Evolutionary conservation across 129 eudicot genomes (phyloP).

Genomic region (Lonicera japonica): DNA sequence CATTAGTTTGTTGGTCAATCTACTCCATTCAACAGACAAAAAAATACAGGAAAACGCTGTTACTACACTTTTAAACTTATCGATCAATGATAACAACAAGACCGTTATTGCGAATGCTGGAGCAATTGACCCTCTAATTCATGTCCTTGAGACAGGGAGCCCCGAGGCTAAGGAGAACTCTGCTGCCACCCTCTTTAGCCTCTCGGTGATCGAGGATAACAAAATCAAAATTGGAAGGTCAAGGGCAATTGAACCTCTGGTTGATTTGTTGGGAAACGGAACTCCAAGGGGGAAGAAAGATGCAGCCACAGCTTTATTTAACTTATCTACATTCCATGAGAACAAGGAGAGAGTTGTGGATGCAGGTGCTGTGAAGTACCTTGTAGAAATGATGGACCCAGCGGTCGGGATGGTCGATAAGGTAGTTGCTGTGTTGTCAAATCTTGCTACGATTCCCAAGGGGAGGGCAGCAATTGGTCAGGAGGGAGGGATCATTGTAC

Average conservation of each 20-base stretch:
- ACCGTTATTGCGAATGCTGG: conserved; percentile 62
- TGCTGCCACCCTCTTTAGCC: conserved; percentile 91
- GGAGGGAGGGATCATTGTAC: conserved; percentile 69
- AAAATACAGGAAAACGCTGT: conserved; percentile 78
- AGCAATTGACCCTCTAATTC: conserved; percentile 81
- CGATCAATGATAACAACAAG: conserved; percentile 84
- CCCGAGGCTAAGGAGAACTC: conserved; percentile 87
- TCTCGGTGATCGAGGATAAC: conserved; percentile 74
- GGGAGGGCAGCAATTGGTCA: conserved; percentile 77
- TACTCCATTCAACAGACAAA: conserved; percentile 60
- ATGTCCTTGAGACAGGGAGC: conserved; percentile 75
- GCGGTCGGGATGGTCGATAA: conserved; percentile 97
- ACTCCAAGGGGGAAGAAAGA: conserved; percentile 88
- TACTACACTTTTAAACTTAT: conserved; percentile 80
- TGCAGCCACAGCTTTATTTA: conserved; percentile 84
- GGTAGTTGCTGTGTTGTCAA: conserved; percentile 86
- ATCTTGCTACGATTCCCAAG: conserved; percentile 71
- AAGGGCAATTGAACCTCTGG: conserved; percentile 83
- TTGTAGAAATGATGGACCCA: conserved; percentile 91
- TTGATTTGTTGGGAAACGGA: conserved; percentile 71
- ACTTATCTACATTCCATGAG: conserved; percentile 70
- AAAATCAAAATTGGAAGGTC: conserved; percentile 66
- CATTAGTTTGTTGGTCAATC: conserved; percentile 48
- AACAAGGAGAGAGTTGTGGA: conserved; percentile 71
- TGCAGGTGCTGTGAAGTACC: conserved; percentile 77